Percentiles rank a stretch among this genome's conserved stretches.
Evolutionary conservation across 495 filamentous ascomycete species (phyloP).

Genomic region (Podospora australis): DNA sequence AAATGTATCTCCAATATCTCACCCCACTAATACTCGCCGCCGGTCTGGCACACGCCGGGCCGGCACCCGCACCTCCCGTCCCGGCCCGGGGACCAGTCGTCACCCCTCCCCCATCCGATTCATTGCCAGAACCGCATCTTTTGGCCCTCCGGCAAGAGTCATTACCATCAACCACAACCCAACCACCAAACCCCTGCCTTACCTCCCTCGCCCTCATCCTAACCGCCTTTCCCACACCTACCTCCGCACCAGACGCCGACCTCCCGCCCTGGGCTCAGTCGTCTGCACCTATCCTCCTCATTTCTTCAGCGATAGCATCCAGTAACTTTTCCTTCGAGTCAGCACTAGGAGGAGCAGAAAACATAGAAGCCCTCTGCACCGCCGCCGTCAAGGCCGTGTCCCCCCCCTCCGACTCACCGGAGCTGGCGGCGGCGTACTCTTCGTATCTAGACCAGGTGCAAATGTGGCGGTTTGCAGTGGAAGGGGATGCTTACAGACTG

Average conservation of each 20-base stretch:
- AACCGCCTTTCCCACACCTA: background rate
- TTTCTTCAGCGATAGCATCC: background rate
- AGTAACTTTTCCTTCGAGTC: background rate
- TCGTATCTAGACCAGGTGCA: conserved; percentile 7
- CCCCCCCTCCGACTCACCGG: background rate
- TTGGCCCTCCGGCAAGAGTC: background rate
- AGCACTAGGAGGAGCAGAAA: background rate
- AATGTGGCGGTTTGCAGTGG: conserved; percentile 6
- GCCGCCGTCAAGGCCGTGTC: background rate
- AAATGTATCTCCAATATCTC: too few species aligned
- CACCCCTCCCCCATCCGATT: too few species aligned
- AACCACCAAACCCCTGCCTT: background rate
- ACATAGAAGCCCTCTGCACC: conserved; percentile 1
- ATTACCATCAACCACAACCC: background rate
- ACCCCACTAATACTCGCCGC: too few species aligned
- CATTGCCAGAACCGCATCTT: too few species aligned
- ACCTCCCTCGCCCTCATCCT: conserved; percentile 6
- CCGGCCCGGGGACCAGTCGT: too few species aligned
- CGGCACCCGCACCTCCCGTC: too few species aligned
- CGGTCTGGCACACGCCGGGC: too few species aligned
- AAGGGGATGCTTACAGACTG: conserved; percentile 5
- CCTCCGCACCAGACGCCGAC: background rate
- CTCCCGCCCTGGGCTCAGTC: conserved; percentile 2
- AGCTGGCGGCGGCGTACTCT: conserved; percentile 1
- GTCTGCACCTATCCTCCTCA: conserved; percentile 3